Conservation (phyloP, 1,284 basidiomycete species). For the Leccinum griseonigrum region DNA sequence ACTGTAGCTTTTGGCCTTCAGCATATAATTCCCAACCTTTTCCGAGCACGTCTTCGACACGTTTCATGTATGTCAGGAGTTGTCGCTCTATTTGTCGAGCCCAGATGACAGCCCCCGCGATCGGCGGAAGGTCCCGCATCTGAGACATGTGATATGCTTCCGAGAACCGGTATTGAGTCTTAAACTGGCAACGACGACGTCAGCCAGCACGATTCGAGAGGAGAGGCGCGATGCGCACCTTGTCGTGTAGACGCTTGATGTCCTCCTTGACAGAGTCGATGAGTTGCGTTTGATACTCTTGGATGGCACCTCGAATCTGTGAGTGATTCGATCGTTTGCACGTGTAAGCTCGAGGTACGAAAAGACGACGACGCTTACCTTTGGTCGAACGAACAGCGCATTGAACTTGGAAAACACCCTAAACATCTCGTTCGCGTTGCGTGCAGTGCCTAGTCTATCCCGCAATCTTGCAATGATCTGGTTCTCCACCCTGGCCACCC, state of each 20-base stretch:
- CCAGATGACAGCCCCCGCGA: slow-evolving; percentile 98
- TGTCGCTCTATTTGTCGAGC: slow-evolving; percentile 97
- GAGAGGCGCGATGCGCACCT: slow-evolving; percentile 44
- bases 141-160: slow-evolving; percentile 98
- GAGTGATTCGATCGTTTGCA: slow-evolving; percentile 1
- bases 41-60: not conserved
- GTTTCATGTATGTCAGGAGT: slow-evolving; percentile 62
- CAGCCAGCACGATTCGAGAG: not conserved
- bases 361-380: slow-evolving; percentile 52
- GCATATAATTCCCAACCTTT: not conserved
- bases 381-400: slow-evolving; percentile 83
- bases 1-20: slow-evolving; percentile 35
- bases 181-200: not conserved
- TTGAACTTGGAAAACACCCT: slow-evolving; percentile 99
- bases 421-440: slow-evolving; percentile 99
- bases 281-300: slow-evolving; percentile 78
- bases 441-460: slow-evolving; percentile 89
- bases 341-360: not conserved
- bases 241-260: slow-evolving; percentile 93
- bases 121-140: slow-evolving; percentile 95
- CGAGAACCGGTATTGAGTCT: slow-evolving; percentile 40
- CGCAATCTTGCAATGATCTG: slow-evolving; percentile 58
- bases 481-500: slow-evolving; percentile 96
- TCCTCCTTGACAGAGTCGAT: slow-evolving; percentile 88
- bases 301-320: slow-evolving; percentile 90